Evolutionary conservation across 164 flowering plant genomes (phyloP), one percentile per base, ranked within the genome.

Genomic region (Nymphaea thermarum): DNA sequence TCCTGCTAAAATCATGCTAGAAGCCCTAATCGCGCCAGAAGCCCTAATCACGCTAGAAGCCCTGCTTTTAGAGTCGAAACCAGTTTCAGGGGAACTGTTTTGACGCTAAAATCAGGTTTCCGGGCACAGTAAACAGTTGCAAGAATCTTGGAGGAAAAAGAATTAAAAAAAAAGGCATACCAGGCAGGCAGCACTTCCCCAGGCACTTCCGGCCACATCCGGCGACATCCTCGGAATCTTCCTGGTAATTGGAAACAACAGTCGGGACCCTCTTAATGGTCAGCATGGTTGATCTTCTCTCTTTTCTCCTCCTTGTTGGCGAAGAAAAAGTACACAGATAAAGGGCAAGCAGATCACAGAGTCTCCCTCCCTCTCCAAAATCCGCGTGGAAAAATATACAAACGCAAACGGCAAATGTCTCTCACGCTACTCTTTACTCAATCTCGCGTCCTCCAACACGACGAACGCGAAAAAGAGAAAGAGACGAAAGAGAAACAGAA

Each of bases 241-340:
- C 81, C 77, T 88, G 96, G 76, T 77, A 85, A 65, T 85, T 88
- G 6, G 93, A 87, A 51, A 87, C 77, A 43, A 90, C 78, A 17
- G 91, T 88, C 7, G 96, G 86, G 73, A 90, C 91, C 74, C 89
- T 84, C 81, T 88, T 87, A 71, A 90, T 90, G 62, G 75, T 87
- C 75, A 87, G 67, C 86, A 82, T 83, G 63, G 47, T 76, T 61
- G 43, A 18, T 44, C 42, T 8, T 44, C 47, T 67, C 64, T 62
- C 64, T 62, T 62, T 62, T 8, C n/a, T 17, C 10, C 15, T 67
- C 36, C 47, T 11, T 8, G 8, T 25, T 18, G 6, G 47, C 43
- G 45, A 64, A 43, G 51, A 6, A 11, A 41, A 4, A 43, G 59
- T n/a, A 4, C 6, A 25, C 2, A 55, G 4, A 25, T 41, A 57